Base-by-base conservation (phyloP, 2,329 filamentous ascomycete species). In the Myriosclerotinia scirpicola region DNA sequence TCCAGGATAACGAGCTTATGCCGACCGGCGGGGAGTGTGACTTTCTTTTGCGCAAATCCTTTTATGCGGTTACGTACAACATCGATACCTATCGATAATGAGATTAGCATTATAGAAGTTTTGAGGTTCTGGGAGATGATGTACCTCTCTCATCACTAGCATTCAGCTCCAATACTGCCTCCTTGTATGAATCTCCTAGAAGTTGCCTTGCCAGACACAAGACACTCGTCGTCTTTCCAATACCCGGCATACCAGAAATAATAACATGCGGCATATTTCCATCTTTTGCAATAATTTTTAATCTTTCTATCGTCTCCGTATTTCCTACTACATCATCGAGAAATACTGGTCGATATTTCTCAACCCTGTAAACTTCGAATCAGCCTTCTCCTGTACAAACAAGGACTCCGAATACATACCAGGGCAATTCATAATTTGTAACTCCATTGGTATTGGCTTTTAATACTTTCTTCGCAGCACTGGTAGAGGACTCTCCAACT, bases 241-340 rank as follows among this genome's bases (percentile, higher is more conserved):
- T 99, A 76, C 95, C 95, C 26, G 95, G 95, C 93, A 97, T 98
- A 68, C 95, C 95, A n/a, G 92, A 97, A 75, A 99, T 98, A 79
- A 99, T 98, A 75, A 99, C 87, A 80, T 99, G 95, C 2, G 95
- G 95, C 93, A 99, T 97, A 80, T 99, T 99, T 73, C 95, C 95
- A 81, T 98, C 95, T 79, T 93, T 95, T 56, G 95, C 93, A 74
- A 99, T 98, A 75, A 99, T 98, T 78, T 98, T 98, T 74, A 99
- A 83, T 65, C 95, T 90, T 79, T 98, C 94, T 74, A 99, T 93
- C 0, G 95, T 99, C 78, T 99, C 95, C 26, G 92, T 96, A 79
- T 99, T 99, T 76, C 95, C 95, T 65, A 99, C 95, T 64, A 99
- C 89, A 80, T 99, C 94, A 80, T 98, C 93, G 40, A 99, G 87